Evolutionary conservation across 106 monocot genomes (phyloP).

Genomic region (Phalaenopsis equestris): DNA sequence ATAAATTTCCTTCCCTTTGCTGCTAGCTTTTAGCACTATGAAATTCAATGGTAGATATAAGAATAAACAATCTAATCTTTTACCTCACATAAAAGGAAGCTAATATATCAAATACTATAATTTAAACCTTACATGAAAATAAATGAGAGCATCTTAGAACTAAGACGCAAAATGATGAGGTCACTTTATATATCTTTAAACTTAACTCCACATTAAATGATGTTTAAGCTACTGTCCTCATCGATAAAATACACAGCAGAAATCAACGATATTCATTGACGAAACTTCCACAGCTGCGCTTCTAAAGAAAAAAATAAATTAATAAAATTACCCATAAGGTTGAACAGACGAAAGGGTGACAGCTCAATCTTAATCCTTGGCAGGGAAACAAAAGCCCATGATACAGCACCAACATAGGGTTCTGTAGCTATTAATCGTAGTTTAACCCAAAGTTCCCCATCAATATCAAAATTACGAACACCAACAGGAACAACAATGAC

Average conservation of each 20-base stretch:
- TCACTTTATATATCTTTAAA: neutral
- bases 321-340: slow-evolving; percentile 78
- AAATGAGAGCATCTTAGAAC: slow-evolving; percentile 1
- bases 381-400: slow-evolving; percentile 97
- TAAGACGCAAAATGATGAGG: neutral
- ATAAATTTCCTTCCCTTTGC: too few relatives aligned
- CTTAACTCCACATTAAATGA: neutral
- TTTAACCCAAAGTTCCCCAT: slow-evolving; percentile 98
- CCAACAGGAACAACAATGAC: slow-evolving; percentile 80
- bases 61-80: neutral
- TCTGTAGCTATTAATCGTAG: slow-evolving; percentile 81
- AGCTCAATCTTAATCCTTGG: slow-evolving; percentile 95
- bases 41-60: neutral
- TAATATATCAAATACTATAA: neutral
- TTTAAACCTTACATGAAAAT: neutral
- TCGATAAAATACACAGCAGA: neutral
- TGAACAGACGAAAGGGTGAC: slow-evolving; percentile 86
- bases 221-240: neutral
- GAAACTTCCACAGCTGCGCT: neutral
- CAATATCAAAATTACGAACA: slow-evolving; percentile 92
- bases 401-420: slow-evolving; percentile 93
- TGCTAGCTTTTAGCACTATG: too few relatives aligned
- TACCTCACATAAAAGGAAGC: neutral
- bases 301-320: neutral
- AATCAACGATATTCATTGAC: neutral